Conservation (phyloP, 495 filamentous ascomycete species). For the Aspergillus heteromorphus region DNA sequence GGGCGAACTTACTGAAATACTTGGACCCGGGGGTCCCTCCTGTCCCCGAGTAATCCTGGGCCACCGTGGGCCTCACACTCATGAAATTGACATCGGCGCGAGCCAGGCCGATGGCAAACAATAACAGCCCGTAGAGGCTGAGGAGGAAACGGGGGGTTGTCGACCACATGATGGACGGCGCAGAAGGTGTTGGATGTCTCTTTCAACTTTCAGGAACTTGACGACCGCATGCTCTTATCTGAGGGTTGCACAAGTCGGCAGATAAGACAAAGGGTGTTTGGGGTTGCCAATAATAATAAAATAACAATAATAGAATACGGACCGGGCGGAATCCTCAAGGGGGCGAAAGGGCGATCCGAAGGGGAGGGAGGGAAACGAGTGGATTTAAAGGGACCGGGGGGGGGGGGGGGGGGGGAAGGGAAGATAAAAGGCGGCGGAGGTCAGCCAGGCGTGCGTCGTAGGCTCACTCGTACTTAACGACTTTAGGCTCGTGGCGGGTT, state of each 20-base stretch:
- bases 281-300: background rate
- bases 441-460: no score
- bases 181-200: background rate
- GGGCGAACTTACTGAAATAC: slow-evolving; percentile 52
- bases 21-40: slow-evolving; percentile 40
- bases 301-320: no score
- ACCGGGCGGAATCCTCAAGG: background rate
- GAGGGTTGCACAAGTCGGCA: background rate
- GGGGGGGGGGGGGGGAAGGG: background rate
- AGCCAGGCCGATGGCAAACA: slow-evolving; percentile 9
- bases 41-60: slow-evolving; percentile 44
- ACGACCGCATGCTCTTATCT: background rate
- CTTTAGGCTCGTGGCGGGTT: no score
- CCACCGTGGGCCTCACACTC: slow-evolving; percentile 37
- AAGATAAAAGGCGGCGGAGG: background rate
- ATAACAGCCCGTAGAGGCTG: slow-evolving; percentile 19
- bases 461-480: no score
- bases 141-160: slow-evolving; percentile 12
- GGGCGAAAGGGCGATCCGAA: background rate
- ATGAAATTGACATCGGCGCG: slow-evolving; percentile 33
- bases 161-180: slow-evolving; percentile 10
- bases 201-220: background rate
- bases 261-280: background rate
- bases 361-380: background rate
- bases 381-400: background rate